These are phyloP conservation scores for Naganishia vaughanmartiniae DNA, from an alignment of 768 basidiomycete species.

Conservation along the genomic window DNA sequence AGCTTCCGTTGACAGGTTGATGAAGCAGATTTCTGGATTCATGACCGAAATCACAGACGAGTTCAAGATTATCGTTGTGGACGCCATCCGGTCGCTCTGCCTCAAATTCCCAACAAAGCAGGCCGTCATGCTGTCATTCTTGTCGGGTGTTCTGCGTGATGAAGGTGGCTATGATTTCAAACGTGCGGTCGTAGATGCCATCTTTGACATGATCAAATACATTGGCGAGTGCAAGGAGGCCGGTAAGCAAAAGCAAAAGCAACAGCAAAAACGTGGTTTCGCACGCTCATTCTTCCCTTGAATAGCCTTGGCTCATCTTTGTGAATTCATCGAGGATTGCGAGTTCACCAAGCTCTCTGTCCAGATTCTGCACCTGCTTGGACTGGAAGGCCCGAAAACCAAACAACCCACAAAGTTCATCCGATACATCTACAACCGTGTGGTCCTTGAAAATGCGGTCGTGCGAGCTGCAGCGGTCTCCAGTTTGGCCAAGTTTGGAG, in stretches of 20 bases:
- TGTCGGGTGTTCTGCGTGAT: slow-evolving; percentile 92
- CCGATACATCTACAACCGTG: slow-evolving; percentile 98
- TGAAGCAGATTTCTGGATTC: slow-evolving; percentile 98
- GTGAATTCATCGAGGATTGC: slow-evolving; percentile 99
- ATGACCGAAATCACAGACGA: slow-evolving; percentile 99
- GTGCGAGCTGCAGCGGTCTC: slow-evolving; percentile 95
- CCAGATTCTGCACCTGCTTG: slow-evolving; percentile 89
- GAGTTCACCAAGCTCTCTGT: slow-evolving; percentile 99
- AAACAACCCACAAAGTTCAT: slow-evolving; percentile 98
- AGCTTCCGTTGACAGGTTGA: slow-evolving; percentile 94
- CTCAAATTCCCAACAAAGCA: slow-evolving; percentile 99
- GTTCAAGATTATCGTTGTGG: slow-evolving; percentile 99
- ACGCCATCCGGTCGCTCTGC: slow-evolving; percentile 95
- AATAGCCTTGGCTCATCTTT: slow-evolving; percentile 84
- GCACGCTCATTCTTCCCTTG: background rate
- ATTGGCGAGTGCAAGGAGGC: slow-evolving; percentile 94
- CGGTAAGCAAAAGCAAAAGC: slow-evolving; percentile 49
- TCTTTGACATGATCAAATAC: slow-evolving; percentile 99
- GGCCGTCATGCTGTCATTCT: slow-evolving; percentile 92
- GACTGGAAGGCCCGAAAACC: slow-evolving; percentile 91
- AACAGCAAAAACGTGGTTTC: no score
- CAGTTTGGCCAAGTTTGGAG: slow-evolving; percentile 92
- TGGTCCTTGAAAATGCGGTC: slow-evolving; percentile 95
- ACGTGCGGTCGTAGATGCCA: slow-evolving; percentile 96
- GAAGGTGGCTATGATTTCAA: slow-evolving; percentile 99